A percentile compares a stretch with the other conserved stretches of the same genome.
Conservation (phyloP, 2,329 filamentous ascomycete genomes). For the Colletotrichum filicis region DNA sequence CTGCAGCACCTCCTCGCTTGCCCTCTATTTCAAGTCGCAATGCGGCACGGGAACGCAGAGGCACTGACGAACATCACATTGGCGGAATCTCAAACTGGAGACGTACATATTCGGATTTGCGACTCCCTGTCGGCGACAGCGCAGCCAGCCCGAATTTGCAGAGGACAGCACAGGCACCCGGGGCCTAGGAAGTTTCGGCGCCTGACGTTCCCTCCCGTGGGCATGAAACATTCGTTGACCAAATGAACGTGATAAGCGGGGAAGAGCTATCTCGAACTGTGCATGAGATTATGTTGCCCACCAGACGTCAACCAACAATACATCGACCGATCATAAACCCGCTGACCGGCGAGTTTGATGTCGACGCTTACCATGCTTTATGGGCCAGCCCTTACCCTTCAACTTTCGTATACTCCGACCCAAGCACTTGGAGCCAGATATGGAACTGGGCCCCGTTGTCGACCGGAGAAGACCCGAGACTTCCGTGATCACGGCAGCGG, state of each 20-base stretch:
- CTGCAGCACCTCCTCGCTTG: not conserved
- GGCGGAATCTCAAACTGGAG: constrained; percentile 31
- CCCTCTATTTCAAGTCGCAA: constrained; percentile 3
- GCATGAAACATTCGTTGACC: not conserved
- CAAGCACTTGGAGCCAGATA: not conserved
- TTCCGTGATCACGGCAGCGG: not conserved
- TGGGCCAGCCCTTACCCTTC: not conserved
- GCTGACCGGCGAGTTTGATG: not conserved
- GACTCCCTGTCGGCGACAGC: constrained; percentile 51
- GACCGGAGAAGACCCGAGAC: not conserved
- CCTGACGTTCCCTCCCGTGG: not conserved
- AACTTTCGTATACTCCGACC: not conserved
- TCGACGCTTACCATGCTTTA: not conserved
- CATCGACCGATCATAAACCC: not conserved
- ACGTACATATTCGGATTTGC: constrained; percentile 48
- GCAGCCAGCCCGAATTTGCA: constrained; percentile 37
- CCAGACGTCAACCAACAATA: not conserved
- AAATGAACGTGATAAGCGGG: not conserved
- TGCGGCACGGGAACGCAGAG: constrained; percentile 25
- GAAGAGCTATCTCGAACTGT: not conserved
- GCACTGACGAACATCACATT: constrained; percentile 27
- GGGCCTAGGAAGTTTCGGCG: constrained; percentile 39
- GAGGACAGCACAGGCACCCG: constrained; percentile 44
- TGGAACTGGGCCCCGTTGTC: not conserved
- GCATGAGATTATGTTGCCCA: not conserved